Base-by-base conservation (phyloP, 768 basidiomycete genomes). In the Termitomyces sp. region DNA sequence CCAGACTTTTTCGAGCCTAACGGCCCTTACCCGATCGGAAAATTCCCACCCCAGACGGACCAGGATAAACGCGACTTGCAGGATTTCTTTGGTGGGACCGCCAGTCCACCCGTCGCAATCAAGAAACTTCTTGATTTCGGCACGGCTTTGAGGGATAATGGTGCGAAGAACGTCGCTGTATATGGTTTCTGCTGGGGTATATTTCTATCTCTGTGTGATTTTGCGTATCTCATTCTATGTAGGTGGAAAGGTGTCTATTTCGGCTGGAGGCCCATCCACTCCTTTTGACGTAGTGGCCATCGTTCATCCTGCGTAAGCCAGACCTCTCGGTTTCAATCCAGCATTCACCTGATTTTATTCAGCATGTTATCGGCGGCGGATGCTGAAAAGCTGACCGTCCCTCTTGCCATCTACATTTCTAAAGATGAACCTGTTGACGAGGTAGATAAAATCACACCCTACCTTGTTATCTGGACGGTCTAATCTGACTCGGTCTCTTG, bases 1-100 rank as follows among this genome's bases (percentile, higher is more conserved):
- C 86, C 85, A 25, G 84, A 86, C 65, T 82, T 86, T 62, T 84
- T 86, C 66, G 78, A 82, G 59, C 78, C 77, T 9, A 67, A 78
- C 27, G 65, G 67, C 35, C 75, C 84, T 2, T 84, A 78, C 62
- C 73, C 80, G 2, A 50, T 67, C 7, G 75, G 74, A 20, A 71
- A 76, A 50, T 83, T 77, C 65, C 84, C 85, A 5, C 82, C 83
- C 7, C 73, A 75, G 59, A 77, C 76, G 3, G 76, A 80, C 41
- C 69, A 78, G 60, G 76, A 81, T 44, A 81, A 83, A 64, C 66
- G 68, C 11, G 77, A 74, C 43, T 63, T 85, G 18, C 78, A 83
- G 61, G 72, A 73, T 41, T 88, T 86, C 70, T 86, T 88, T 60
- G 78, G 73, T 10, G 76, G 76, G 22, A 72, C 75, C 9, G 82